These are phyloP conservation scores for Zostera marina DNA, from an alignment of 116 monocot species.

Conservation along the genomic window DNA sequence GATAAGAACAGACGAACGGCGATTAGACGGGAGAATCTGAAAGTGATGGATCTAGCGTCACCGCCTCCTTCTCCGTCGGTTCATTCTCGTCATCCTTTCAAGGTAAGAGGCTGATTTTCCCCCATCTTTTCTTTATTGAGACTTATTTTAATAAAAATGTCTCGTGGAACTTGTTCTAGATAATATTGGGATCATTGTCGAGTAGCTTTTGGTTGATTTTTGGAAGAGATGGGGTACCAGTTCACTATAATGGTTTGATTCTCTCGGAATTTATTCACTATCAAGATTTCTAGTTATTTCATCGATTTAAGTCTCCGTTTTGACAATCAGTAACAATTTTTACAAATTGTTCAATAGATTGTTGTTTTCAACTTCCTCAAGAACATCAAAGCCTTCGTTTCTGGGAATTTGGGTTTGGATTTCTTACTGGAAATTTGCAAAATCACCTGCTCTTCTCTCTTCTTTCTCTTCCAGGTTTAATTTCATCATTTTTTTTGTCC, in stretches of 20 bases:
- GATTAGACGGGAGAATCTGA: no score
- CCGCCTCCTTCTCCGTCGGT: no score
- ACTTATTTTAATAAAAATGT: no score
- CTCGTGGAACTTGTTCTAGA: constrained; percentile 23
- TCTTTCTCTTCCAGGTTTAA: neutral
- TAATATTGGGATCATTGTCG: constrained; percentile 85
- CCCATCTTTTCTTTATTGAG: neutral
- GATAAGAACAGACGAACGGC: no score
- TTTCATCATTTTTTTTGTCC: neutral
- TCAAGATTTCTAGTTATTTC: no score
- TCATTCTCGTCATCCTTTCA: no score
- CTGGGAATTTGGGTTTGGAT: constrained; percentile 36
- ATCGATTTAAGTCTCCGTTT: neutral
- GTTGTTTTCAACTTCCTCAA: no score
- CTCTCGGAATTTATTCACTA: no score
- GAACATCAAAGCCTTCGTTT: constrained; percentile 39
- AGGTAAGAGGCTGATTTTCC: no score
- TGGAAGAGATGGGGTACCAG: constrained; percentile 75
- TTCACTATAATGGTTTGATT: constrained; percentile 30
- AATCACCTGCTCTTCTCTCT: neutral
- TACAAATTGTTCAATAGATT: constrained; percentile 15
- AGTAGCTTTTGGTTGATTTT: constrained; percentile 49
- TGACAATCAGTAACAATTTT: neutral
- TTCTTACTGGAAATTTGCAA: constrained; percentile 12
- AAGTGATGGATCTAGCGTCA: no score